Evolutionary conservation across 2,329 filamentous ascomycete species (phyloP), one percentile per base, ranked within the genome.

Genomic region (Metarhizium sp.): DNA sequence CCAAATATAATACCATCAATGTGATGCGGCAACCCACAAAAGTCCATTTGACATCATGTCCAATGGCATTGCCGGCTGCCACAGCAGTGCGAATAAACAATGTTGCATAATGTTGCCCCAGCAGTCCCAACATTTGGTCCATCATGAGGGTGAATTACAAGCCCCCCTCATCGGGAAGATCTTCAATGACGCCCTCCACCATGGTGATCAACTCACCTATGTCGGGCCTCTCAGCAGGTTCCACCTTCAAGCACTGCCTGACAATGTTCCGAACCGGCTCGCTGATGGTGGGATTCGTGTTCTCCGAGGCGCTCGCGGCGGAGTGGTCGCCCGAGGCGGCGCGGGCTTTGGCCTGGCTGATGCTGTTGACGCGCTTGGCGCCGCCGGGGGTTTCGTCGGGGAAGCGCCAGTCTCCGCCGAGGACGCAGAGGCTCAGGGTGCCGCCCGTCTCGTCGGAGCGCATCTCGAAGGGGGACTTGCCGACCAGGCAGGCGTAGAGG

Each of bases 381-480:
- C 81, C 81, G 47, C 78, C 78, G 4, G 81, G 80, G 0, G 86
- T 85, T 68, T 96, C 92, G 63, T 96, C 92, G 0, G 94, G 94
- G 71, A 97, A 99, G 52, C 91, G 81, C 92, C 94, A 99, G 72
- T 97, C 92, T 43, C 92, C 94, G 58, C 91, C 89, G 16, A 96
- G 75, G 18, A 97, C 89, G 69, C 92, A 97, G 62, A 97, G 88
- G 62, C 88, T 95, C 60, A 99, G 75, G 61, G 88, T 94, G 48
- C 94, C 94, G 60, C 94, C 94, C 0, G 94, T 97, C 75, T 99
- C 92, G 70, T 99, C 94, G 61, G 87, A 92, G 58, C 94, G 86
- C 68, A 92, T 89, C 76, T 99, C 94, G 65, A 99, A 99, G 2
- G 94, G 94, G 14, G 89, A 95, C 72, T 99, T 97, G 61, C 94